These are phyloP conservation scores for Capillidium heterosporum DNA, from an alignment of 371 early-diverging fungal genomes.

Conservation along the genomic window DNA sequence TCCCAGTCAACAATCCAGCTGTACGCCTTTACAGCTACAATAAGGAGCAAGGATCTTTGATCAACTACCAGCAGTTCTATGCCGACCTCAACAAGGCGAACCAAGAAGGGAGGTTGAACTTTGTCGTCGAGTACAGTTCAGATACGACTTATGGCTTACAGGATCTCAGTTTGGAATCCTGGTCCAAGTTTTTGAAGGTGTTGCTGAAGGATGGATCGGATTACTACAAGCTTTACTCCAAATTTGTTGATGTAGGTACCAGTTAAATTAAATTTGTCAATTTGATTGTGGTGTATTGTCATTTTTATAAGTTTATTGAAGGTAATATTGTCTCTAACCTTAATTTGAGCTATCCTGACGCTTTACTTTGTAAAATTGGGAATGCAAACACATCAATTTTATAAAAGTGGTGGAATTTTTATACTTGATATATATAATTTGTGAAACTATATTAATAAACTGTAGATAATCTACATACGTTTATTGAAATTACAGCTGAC, in stretches of 20 bases:
- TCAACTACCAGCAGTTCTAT: slow-evolving; percentile 29
- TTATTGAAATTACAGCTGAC: no score
- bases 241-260: not conserved
- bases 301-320: no score
- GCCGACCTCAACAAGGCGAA: slow-evolving; percentile 22
- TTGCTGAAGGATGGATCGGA: not conserved
- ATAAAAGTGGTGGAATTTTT: no score
- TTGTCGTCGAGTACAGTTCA: slow-evolving; percentile 24
- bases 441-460: no score
- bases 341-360: no score
- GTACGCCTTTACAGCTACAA: slow-evolving; percentile 26
- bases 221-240: not conserved
- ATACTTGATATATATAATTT: no score
- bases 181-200: slow-evolving; percentile 2
- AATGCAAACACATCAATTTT: no score
- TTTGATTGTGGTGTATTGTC: no score
- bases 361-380: no score
- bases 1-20: slow-evolving; percentile 28
- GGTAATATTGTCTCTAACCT: no score
- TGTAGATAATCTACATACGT: no score
- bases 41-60: slow-evolving; percentile 13
- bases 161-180: slow-evolving; percentile 5
- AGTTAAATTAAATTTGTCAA: no score
- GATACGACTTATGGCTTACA: slow-evolving; percentile 18
- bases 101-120: slow-evolving; percentile 11